Base-by-base conservation (phyloP, 2,329 filamentous ascomycete genomes). In the Sporothrix pseudoabietina region DNA sequence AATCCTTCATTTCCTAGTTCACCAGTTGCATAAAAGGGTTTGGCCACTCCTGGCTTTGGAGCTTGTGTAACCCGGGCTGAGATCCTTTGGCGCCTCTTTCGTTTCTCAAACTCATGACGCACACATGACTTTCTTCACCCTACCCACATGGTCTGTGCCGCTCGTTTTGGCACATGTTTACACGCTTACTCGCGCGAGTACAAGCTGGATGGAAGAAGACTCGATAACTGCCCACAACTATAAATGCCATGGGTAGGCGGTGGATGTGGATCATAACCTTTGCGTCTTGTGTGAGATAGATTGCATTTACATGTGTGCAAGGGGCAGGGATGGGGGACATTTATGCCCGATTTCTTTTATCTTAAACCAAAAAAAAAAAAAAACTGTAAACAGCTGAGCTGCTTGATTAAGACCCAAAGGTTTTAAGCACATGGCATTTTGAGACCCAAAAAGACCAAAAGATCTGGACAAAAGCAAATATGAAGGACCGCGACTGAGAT, bases 251-350 rank as follows among this genome's bases (percentile, higher is more conserved):
- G 59, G n/a, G 30, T 26, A 57, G 14, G 30, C 44, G 39, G 39
- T 19, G 2, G 35, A 30, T 5, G 30, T 41, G 35, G 61, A 47
- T 9, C 39, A 22, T 22, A n/a, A 14, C 39, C 6, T 47, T 44
- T 66, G 35, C 19, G n/a, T 30, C n/a, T 22, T 66, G 61, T 66
- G 39, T 66, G 61, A 66, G 41, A 47, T 47, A 66, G 10, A 47
- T 47, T 66, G 14, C 61, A 12, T 26, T 16, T 22, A 16, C 5
- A 44, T 44, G 22, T 30, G 61, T 3, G 39, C 22, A 44, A 44
- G n/a, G 39, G 12, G 19, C 19, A 26, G 10, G n/a, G 41, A 44
- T 44, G 6, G 41, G 12, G 3, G 41, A 14, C 3, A 6, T 49
- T 49, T 19, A 4, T 6, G 44, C 14, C 44, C 14, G 12, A 14